Conservation (phyloP, 2,329 filamentous ascomycete genomes). For the Leptographium lundbergii region DNA sequence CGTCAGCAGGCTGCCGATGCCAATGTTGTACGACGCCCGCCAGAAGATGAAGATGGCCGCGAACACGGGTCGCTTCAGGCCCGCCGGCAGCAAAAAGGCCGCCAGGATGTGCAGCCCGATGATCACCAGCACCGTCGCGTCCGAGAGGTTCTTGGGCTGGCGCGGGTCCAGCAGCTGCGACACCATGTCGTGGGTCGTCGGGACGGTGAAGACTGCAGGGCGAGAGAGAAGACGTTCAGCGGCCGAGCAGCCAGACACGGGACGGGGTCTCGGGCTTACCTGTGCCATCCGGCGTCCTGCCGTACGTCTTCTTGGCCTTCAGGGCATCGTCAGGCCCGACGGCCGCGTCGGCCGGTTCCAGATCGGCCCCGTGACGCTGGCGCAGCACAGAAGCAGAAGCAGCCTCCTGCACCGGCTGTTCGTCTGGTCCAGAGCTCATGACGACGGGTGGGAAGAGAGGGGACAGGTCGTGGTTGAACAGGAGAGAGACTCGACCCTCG, state of each 20-base stretch:
- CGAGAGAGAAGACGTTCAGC: neutral
- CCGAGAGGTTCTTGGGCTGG: conserved; percentile 89
- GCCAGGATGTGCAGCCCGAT: conserved; percentile 62
- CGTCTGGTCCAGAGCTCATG: conserved; percentile 1
- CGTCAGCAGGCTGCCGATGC: conserved; percentile 81
- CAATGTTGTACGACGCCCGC: conserved; percentile 83
- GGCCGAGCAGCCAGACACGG: neutral
- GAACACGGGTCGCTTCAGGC: conserved; percentile 62
- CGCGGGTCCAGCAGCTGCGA: conserved; percentile 89
- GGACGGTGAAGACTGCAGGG: conserved; percentile 76
- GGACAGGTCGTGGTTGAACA: neutral
- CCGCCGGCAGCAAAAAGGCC: conserved; percentile 59
- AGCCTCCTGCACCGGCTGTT: neutral
- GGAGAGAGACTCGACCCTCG: no score
- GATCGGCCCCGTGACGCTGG: neutral
- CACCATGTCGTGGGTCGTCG: conserved; percentile 97
- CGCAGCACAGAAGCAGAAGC: neutral
- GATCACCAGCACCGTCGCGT: conserved; percentile 66
- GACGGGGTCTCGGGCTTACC: conserved; percentile 37
- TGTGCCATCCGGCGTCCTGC: conserved; percentile 79
- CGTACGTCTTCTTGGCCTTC: conserved; percentile 63
- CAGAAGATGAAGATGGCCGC: conserved; percentile 82
- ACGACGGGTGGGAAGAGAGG: neutral
- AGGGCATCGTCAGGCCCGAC: neutral
- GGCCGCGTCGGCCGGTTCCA: neutral